These are phyloP conservation scores for Penicillium soppii DNA, from an alignment of 495 filamentous ascomycete genomes.

Conservation along the genomic window DNA sequence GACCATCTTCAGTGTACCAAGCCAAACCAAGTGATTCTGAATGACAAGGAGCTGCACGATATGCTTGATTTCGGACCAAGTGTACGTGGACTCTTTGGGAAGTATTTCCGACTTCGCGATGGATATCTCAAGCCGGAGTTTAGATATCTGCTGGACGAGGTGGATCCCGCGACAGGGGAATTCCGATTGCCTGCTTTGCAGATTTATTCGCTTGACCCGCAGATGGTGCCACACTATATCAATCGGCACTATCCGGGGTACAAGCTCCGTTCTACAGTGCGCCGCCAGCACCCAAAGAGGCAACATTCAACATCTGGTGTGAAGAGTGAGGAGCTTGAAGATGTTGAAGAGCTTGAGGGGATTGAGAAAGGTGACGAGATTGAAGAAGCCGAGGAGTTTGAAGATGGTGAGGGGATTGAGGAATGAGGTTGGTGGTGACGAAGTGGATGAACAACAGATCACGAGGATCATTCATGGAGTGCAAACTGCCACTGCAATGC, in stretches of 20 bases:
- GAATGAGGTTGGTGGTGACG: too few relatives aligned
- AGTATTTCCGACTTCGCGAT: not conserved
- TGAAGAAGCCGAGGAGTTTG: too few relatives aligned
- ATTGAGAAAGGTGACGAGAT: too few relatives aligned
- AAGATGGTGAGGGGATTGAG: too few relatives aligned
- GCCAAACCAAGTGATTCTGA: not conserved
- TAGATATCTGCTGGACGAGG: not conserved
- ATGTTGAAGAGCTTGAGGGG: too few relatives aligned
- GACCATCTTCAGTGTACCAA: not conserved
- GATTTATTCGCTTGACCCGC: not conserved
- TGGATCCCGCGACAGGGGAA: not conserved
- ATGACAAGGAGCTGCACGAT: not conserved
- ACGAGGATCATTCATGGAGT: too few relatives aligned
- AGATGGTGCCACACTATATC: not conserved
- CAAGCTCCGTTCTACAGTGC: too few relatives aligned
- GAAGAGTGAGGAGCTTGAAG: too few relatives aligned
- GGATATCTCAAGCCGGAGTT: not conserved
- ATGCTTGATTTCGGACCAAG: not conserved
- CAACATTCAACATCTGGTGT: too few relatives aligned
- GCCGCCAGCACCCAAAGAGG: too few relatives aligned
- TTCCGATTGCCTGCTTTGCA: not conserved
- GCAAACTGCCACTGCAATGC: too few relatives aligned
- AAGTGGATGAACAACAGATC: too few relatives aligned
- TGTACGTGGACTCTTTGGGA: not conserved
- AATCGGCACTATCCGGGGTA: not conserved